Evolutionary conservation across 805 yeast species (phyloP).

Genomic region (Cyberlindnera misumaiensis): DNA sequence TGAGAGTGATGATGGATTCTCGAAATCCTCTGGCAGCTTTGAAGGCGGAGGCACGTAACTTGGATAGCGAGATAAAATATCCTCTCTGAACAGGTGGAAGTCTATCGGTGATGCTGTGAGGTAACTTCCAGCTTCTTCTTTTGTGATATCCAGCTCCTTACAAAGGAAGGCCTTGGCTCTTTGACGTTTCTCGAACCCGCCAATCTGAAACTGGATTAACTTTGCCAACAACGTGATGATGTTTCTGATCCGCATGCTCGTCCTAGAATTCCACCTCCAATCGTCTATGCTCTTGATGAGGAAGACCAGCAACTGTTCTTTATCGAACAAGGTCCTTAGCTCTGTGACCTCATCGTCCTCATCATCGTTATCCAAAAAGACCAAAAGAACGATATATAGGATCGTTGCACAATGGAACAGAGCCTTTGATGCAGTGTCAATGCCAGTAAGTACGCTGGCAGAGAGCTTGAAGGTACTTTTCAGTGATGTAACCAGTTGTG

Average conservation of each 20-base stretch:
- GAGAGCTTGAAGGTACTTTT: conserved; percentile 6
- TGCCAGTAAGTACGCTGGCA: conserved; percentile 1
- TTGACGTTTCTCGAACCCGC: conserved; percentile 37
- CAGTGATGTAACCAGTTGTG: conserved; percentile 4
- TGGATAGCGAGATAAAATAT: conserved; percentile 70
- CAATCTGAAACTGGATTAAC: conserved; percentile 53
- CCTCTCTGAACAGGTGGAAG: conserved; percentile 73
- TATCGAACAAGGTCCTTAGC: conserved; percentile 14
- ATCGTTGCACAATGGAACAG: conserved; percentile 13
- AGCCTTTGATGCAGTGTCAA: conserved; percentile 8
- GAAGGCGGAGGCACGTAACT: conserved; percentile 48
- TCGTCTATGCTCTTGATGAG: conserved; percentile 48
- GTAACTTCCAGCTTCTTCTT: conserved; percentile 23
- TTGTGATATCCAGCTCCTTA: conserved; percentile 30
- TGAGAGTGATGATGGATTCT: conserved; percentile 47
- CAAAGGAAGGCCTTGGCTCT: conserved; percentile 41
- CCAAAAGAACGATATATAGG: conserved; percentile 8
- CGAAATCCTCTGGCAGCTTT: conserved; percentile 37
- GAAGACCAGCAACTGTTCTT: conserved; percentile 34
- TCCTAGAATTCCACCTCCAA: conserved; percentile 54
- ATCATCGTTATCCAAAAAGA: conserved; percentile 3
- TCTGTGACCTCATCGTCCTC: conserved; percentile 3
- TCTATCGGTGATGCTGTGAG: conserved; percentile 74
- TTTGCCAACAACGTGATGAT: conserved; percentile 49
- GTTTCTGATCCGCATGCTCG: conserved; percentile 46